phyloP scores from a whole-genome alignment of 2,329 filamentous ascomycete species.

The Fusarium verticillioides region DNA sequence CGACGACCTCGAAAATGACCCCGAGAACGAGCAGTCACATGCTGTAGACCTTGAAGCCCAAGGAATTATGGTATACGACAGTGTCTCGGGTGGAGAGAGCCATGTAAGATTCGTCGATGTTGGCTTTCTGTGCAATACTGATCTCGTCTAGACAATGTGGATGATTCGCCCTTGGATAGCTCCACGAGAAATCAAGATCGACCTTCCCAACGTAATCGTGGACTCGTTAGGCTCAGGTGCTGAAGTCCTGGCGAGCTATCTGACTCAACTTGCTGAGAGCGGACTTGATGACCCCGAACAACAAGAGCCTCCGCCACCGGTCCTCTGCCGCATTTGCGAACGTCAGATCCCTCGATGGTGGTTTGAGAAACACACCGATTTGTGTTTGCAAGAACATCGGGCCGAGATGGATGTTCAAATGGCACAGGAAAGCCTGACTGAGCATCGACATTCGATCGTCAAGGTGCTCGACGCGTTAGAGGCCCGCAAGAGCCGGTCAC shows the following conservation, averaged over 20 bases:
- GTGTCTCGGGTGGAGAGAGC: conserved; percentile 84
- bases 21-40: conserved; percentile 52
- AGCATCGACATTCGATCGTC: conserved; percentile 94
- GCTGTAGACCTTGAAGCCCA: conserved; percentile 89
- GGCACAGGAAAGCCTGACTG: conserved; percentile 88
- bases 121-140: conserved; percentile 40
- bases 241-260: conserved; percentile 92
- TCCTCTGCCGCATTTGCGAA: conserved; percentile 96
- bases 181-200: conserved; percentile 93
- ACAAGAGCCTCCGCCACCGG: conserved; percentile 85
- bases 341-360: conserved; percentile 98
- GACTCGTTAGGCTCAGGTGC: conserved; percentile 95
- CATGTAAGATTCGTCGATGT: conserved; percentile 73
- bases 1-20: conserved; percentile 54
- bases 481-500: conserved; percentile 74
- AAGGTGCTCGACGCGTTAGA: conserved; percentile 94
- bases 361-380: conserved; percentile 99
- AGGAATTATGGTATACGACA: conserved; percentile 98
- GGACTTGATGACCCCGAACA: conserved; percentile 79
- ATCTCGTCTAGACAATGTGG: conserved; percentile 86
- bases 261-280: conserved; percentile 87
- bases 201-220: conserved; percentile 87
- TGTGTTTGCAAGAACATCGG: conserved; percentile 94
- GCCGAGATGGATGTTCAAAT: conserved; percentile 99
- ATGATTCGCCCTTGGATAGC: conserved; percentile 94